Base-by-base conservation (phyloP, 306 rosid genomes). In the Prunus salicina region DNA sequence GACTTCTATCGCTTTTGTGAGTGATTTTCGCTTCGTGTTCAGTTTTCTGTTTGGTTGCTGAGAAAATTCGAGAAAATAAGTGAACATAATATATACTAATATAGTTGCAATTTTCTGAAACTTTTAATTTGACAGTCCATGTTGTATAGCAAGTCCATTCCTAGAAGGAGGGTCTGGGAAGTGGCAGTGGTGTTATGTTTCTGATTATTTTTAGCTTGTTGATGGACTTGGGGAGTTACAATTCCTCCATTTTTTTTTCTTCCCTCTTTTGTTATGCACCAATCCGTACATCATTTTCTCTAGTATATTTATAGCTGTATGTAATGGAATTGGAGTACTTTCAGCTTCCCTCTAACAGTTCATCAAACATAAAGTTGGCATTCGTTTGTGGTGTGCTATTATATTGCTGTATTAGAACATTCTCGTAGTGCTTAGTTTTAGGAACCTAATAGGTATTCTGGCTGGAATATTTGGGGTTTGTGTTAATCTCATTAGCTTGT, bases 41-140 rank as follows among this genome's bases (percentile, higher is more conserved):
- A 13, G 34, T 12, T 19, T 73, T 67, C 64, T 63, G 74, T 50
- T 68, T 72, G 69, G 16, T 60, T 28, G 64, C 45, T 51, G 47
- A 18, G 65, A 53, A 82, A 78, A 12, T 34, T 64, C 2, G 45
- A n/a, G 74, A 20, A 53, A 56, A 76, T 28, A 3, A 32, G 50
- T 12, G 30, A n/a, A 18, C 10, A 2, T 6, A 6, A 6, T 14
- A 6, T 28, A 8, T 19, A 12, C 6, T 64, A n/a, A n/a, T 20
- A 22, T 19, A 65, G 1, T 43, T 38, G 27, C 8, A 38, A 11
- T 34, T 38, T 38, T 38, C 6, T 19, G 10, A 38, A 43, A 45
- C 12, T 12, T 24, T 22, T 47, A 67, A 25, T n/a, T 45, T 43
- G 53, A 67, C 45, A 11, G 4, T 66, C 41, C 28, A 43, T 41